A percentile compares a stretch with the other conserved stretches of the same genome.
Conservation (phyloP, 2,329 filamentous ascomycete genomes). For the Epichloe baconii region DNA sequence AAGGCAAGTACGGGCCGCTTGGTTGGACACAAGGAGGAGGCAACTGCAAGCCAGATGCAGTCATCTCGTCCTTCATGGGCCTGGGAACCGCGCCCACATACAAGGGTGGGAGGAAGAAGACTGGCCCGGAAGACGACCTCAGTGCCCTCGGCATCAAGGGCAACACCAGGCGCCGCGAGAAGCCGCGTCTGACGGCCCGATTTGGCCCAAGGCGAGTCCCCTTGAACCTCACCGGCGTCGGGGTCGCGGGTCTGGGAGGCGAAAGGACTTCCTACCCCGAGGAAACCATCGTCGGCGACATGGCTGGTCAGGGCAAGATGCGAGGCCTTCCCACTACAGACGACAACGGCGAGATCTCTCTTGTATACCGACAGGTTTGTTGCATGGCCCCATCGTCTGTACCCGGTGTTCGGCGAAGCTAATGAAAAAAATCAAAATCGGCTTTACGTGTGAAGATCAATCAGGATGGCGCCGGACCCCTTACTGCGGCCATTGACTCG, state of each 20-base stretch:
- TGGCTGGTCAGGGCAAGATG: background rate
- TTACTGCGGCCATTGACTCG: constrained; percentile 1
- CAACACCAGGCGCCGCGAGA: background rate
- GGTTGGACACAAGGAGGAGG: constrained; percentile 6
- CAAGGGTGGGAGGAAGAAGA: background rate
- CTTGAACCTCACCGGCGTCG: background rate
- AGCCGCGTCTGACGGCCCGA: background rate
- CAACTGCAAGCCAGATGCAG: constrained; percentile 3
- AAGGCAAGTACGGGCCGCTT: constrained; percentile 1
- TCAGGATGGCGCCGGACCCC: constrained; percentile 2
- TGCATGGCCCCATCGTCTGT: background rate
- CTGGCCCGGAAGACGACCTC: background rate
- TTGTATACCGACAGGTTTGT: constrained; percentile 3
- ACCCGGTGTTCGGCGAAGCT: no score
- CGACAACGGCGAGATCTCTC: background rate
- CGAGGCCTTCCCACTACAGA: constrained; percentile 2
- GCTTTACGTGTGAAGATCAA: background rate
- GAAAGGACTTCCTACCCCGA: background rate
- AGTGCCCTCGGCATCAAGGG: background rate
- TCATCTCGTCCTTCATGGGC: constrained; percentile 2
- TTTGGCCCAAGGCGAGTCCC: background rate
- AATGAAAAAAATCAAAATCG: no score
- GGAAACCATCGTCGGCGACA: constrained; percentile 3
- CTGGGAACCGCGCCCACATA: background rate
- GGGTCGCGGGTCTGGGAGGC: background rate